Conservation (phyloP, 805 yeast species). For the Candida incommunis region DNA sequence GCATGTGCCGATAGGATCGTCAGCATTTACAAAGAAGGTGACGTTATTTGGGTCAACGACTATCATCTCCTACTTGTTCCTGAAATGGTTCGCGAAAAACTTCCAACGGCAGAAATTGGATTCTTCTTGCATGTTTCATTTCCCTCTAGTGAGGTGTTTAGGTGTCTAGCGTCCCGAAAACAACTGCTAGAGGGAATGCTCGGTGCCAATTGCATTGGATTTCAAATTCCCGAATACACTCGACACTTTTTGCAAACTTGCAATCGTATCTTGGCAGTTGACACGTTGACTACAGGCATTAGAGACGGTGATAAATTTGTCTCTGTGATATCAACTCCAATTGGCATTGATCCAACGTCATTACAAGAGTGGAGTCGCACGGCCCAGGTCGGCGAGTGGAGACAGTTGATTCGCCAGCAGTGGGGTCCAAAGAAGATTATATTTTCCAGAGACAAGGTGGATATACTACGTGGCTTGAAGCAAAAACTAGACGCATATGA, state of each 20-base stretch:
- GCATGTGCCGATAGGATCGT: slow-evolving; percentile 65
- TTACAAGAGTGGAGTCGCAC: slow-evolving; percentile 33
- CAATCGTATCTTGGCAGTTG: slow-evolving; percentile 69
- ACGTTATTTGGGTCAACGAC: slow-evolving; percentile 85
- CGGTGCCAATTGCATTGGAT: slow-evolving; percentile 78
- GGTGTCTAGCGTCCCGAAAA: slow-evolving; percentile 83
- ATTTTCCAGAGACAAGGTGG: slow-evolving; percentile 81
- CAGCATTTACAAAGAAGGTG: slow-evolving; percentile 54
- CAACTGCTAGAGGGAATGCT: slow-evolving; percentile 65
- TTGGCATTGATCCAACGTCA: slow-evolving; percentile 30
- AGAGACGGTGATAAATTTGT: slow-evolving; percentile 38
- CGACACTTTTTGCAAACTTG: slow-evolving; percentile 89
- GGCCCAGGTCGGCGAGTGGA: slow-evolving; percentile 32
- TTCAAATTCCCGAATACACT: slow-evolving; percentile 87
- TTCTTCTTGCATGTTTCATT: slow-evolving; percentile 87
- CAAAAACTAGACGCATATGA: slow-evolving; percentile 85
- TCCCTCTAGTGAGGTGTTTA: slow-evolving; percentile 89
- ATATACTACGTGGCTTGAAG: slow-evolving; percentile 73
- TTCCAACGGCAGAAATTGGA: slow-evolving; percentile 81
- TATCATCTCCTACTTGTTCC: slow-evolving; percentile 85
- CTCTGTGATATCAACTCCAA: slow-evolving; percentile 22
- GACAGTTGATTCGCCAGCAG: slow-evolving; percentile 54
- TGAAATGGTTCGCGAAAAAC: slow-evolving; percentile 54
- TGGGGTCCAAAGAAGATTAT: slow-evolving; percentile 63
- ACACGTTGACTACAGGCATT: slow-evolving; percentile 74